Evolutionary conservation across 2,329 filamentous ascomycete species (phyloP).

Genomic region (Ophiocordyceps camponoti-floridani): DNA sequence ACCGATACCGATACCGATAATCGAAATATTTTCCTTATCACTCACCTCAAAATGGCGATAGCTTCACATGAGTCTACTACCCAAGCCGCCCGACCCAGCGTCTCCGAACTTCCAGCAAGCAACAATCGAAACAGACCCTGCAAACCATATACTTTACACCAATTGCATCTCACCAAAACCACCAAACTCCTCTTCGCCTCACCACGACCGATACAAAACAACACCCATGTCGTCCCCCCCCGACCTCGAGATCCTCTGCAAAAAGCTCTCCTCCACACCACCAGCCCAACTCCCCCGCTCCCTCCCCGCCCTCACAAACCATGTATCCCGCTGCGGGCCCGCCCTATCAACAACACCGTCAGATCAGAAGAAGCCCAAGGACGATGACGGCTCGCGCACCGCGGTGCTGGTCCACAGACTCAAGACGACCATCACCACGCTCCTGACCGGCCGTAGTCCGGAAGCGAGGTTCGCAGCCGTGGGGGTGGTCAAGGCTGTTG

Average conservation of each 20-base stretch:
- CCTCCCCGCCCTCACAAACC: slow-evolving; percentile 48
- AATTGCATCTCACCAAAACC: background rate
- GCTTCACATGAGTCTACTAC: background rate
- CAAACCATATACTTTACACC: background rate
- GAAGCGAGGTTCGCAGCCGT: slow-evolving; percentile 65
- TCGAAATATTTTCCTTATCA: too few relatives aligned
- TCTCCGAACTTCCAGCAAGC: too few relatives aligned
- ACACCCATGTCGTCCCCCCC: too few relatives aligned
- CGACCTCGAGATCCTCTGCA: slow-evolving; percentile 47
- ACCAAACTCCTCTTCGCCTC: too few relatives aligned
- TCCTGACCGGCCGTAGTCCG: slow-evolving; percentile 58
- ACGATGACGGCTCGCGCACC: slow-evolving; percentile 39
- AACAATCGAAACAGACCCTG: too few relatives aligned
- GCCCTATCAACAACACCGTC: slow-evolving; percentile 44
- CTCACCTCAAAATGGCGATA: background rate
- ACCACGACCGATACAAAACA: too few relatives aligned
- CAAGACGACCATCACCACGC: slow-evolving; percentile 57
- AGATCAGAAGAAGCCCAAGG: slow-evolving; percentile 38
- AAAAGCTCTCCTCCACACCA: slow-evolving; percentile 53
- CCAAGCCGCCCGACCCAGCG: too few relatives aligned
- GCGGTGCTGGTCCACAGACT: slow-evolving; percentile 63
- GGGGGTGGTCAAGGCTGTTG: slow-evolving; percentile 58
- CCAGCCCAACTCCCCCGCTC: slow-evolving; percentile 57
- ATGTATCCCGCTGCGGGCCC: slow-evolving; percentile 36
- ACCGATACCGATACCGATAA: background rate